phyloP scores from a whole-genome alignment of 2,329 filamentous ascomycete species.

The Phaeosphaeria sp. region DNA sequence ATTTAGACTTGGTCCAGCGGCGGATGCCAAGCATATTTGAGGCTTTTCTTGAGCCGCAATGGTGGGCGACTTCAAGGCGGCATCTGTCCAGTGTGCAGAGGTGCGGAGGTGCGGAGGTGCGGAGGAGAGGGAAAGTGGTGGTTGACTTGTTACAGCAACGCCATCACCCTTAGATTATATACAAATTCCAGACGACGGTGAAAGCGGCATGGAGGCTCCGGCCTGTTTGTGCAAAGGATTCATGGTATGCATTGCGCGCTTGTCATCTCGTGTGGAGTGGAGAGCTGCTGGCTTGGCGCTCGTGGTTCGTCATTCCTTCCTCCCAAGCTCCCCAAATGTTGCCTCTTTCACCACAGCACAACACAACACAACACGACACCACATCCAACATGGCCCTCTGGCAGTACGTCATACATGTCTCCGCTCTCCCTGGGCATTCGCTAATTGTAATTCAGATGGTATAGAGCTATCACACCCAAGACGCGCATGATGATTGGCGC shows the following conservation, averaged over 20 bases:
- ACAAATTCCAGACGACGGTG: not conserved
- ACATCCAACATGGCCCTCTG: conserved; percentile 42
- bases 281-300: conserved; percentile 5
- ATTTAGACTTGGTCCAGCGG: conserved; percentile 46
- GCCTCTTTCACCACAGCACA: conserved; percentile 1
- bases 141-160: not conserved
- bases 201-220: conserved; percentile 1
- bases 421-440: not conserved
- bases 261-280: conserved; percentile 1
- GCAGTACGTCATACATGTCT: conserved; percentile 39
- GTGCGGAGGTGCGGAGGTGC: conserved; percentile 19
- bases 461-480: conserved; percentile 72
- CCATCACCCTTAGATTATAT: not conserved
- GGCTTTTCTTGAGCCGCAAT: conserved; percentile 10
- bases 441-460: conserved; percentile 50
- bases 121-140: not conserved
- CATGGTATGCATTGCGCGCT: not conserved
- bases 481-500: conserved; percentile 75
- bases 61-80: conserved; percentile 21
- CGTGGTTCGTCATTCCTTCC: not conserved
- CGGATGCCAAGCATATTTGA: conserved; percentile 43
- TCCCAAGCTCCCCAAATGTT: conserved; percentile 4
- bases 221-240: not conserved
- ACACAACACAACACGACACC: conserved; percentile 1
- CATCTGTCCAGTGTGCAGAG: conserved; percentile 28